Conservation (phyloP, 2,329 filamentous ascomycete species). For the Geosmithia flava region DNA sequence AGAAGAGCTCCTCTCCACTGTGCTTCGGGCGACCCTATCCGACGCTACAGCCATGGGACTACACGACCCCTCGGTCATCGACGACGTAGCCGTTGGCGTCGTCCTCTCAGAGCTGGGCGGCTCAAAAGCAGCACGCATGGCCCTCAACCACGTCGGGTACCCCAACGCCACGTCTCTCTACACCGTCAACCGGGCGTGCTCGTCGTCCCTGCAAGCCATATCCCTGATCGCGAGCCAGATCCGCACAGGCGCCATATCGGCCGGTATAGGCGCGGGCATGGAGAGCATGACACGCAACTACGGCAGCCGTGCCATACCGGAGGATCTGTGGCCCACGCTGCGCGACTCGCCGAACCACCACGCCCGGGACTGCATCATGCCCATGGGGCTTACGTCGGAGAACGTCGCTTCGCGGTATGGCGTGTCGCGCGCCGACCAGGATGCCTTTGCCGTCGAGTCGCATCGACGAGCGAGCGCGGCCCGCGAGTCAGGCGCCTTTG, state of each 20-base stretch:
- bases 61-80: slow-evolving; percentile 50
- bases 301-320: slow-evolving; percentile 71
- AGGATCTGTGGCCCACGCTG: slow-evolving; percentile 65
- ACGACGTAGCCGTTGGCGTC: slow-evolving; percentile 79
- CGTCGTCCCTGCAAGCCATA: slow-evolving; percentile 65
- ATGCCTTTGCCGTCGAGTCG: slow-evolving; percentile 65
- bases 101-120: slow-evolving; percentile 87
- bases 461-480: slow-evolving; percentile 67
- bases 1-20: slow-evolving; percentile 69
- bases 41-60: slow-evolving; percentile 65
- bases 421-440: slow-evolving; percentile 64
- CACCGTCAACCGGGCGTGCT: slow-evolving; percentile 83
- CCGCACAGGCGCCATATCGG: slow-evolving; percentile 56
- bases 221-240: slow-evolving; percentile 65
- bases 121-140: slow-evolving; percentile 83
- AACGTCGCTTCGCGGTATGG: slow-evolving; percentile 73
- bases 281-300: slow-evolving; percentile 96
- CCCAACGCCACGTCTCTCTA: slow-evolving; percentile 62
- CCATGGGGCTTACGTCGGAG: slow-evolving; percentile 84
- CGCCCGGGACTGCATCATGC: slow-evolving; percentile 80
- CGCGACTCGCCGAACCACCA: slow-evolving; percentile 52
- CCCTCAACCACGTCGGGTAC: slow-evolving; percentile 72
- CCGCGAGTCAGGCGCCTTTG: slow-evolving; percentile 57
- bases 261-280: slow-evolving; percentile 79
- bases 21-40: slow-evolving; percentile 32